Percentiles rank a stretch among this genome's conserved stretches.
Evolutionary conservation across 257 asterid species (phyloP).

Genomic region (Perilla frutescens): DNA sequence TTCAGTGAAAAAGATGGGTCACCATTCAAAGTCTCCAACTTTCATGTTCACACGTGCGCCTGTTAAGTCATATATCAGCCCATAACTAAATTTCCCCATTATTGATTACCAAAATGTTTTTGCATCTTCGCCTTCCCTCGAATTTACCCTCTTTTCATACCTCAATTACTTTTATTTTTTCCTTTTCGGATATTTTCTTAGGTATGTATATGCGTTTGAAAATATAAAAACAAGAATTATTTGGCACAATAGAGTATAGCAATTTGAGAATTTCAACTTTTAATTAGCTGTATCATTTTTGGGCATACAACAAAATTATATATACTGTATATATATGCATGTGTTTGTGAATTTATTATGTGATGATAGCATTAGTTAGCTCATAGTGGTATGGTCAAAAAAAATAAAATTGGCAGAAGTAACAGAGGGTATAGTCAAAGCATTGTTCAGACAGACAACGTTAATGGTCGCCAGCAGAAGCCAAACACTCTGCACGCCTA

Average conservation of each 20-base stretch:
- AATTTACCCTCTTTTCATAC: too few relatives aligned
- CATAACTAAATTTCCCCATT: conserved; percentile 21
- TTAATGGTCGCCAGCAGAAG: conserved; percentile 43
- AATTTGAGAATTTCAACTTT: too few relatives aligned
- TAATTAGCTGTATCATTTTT: too few relatives aligned
- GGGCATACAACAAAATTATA: too few relatives aligned
- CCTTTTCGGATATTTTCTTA: too few relatives aligned
- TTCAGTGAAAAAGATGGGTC: conserved; percentile 43
- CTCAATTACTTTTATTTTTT: not conserved
- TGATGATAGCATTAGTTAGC: too few relatives aligned
- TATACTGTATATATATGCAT: too few relatives aligned
- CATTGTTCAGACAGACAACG: conserved; percentile 34
- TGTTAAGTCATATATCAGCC: conserved; percentile 28
- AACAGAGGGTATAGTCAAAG: conserved; percentile 34
- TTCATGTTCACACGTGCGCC: conserved; percentile 54
- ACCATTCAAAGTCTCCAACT: conserved; percentile 39
- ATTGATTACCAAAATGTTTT: conserved; percentile 2
- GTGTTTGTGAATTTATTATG: not conserved
- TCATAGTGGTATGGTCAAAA: conserved; percentile 32
- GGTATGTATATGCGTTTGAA: too few relatives aligned
- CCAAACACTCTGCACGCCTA: conserved; percentile 54
- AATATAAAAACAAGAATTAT: too few relatives aligned
- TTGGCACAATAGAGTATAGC: too few relatives aligned
- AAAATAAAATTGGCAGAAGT: conserved; percentile 6
- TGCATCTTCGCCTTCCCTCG: not conserved